Conservation (phyloP, 208 protist species). For the Crithidia expoeki region DNA sequence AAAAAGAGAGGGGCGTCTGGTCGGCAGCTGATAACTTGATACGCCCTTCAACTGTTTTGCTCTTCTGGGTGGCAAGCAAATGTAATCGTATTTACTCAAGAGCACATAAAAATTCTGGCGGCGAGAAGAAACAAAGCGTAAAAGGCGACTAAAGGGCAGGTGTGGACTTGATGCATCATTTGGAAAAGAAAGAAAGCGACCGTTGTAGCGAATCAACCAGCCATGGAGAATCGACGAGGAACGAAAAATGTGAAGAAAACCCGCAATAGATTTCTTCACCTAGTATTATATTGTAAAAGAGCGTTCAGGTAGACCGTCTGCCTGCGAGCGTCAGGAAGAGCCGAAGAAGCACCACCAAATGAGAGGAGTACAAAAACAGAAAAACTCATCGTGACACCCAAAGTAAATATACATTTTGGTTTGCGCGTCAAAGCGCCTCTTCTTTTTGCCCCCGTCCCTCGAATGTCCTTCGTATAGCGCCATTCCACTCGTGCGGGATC, state of each 20-base stretch:
- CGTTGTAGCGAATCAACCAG: neutral
- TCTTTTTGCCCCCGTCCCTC: neutral
- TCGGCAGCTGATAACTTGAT: too few species aligned
- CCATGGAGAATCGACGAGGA: conserved; percentile 1
- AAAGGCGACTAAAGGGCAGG: too few species aligned
- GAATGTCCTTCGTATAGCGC: neutral
- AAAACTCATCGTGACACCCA: too few species aligned
- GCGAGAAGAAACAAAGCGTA: conserved; percentile 11
- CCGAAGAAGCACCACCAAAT: neutral
- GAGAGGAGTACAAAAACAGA: conserved; percentile 7
- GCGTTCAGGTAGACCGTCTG: conserved; percentile 2
- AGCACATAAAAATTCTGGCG: too few species aligned
- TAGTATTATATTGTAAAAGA: conserved; percentile 5
- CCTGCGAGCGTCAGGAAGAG: conserved; percentile 8
- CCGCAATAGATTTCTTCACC: neutral
- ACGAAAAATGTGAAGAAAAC: conserved; percentile 19
- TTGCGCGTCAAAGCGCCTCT: neutral
- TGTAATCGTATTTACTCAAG: too few species aligned
- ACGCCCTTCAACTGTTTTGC: too few species aligned
- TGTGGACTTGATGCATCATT: too few species aligned
- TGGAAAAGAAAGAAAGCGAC: conserved; percentile 5
- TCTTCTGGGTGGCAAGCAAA: neutral
- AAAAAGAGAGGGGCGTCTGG: too few species aligned
- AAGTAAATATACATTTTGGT: neutral
- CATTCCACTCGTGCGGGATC: neutral